Evolutionary conservation across 108 stramenopile species (phyloP), one percentile per base, ranked within the genome.

Genomic region (Aurantiochytrium sp.): DNA sequence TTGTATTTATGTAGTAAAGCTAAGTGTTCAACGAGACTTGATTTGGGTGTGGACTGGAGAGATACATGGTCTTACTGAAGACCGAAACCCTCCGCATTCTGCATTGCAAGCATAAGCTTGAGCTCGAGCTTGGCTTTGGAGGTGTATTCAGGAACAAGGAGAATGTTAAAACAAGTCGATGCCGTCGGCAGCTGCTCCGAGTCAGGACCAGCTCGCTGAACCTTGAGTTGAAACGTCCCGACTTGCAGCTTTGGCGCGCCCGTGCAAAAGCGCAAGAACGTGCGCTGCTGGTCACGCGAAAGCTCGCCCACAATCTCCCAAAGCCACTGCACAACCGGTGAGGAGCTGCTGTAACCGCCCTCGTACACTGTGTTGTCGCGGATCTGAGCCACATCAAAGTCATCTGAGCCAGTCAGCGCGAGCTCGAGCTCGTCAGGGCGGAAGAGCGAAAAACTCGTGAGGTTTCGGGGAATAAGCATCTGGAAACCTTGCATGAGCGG

Each of bases 161-260:
- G 92, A 58, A 95, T 95, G 90, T 97, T 97, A 93, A 98, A 98
- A 87, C 98, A 98, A 14, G 98, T 98, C 87, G 97, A 96, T 14
- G 96, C 91, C 25, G 98, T 97, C 1, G 98, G 98, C 14, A 98
- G 91, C 49, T 95, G 93, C 57, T 91, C 88, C 71, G 95, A 94
- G 72, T 98, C 98, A 5, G 96, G 94, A 44, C 97, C 98, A 6
- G 96, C 96, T 44, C 96, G 91, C 91, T 98, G 98, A 60, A 98
- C 94, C 60, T 94, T 96, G 90, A 97, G 97, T 16, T 53, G 76
- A 35, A 83, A 53, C 0, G 25, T 53, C 19, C 76, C 76, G n/a
- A 83, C 5, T 18, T 47, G 76, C 12, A 83, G 76, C n/a, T 53
- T 91, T 19, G 87, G 35, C 29, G 92, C 93, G 12, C 97, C 98